Evolutionary conservation across 495 filamentous ascomycete genomes (phyloP), one percentile per base, ranked within the genome.

Genomic region (Eremomyces bilateralis): DNA sequence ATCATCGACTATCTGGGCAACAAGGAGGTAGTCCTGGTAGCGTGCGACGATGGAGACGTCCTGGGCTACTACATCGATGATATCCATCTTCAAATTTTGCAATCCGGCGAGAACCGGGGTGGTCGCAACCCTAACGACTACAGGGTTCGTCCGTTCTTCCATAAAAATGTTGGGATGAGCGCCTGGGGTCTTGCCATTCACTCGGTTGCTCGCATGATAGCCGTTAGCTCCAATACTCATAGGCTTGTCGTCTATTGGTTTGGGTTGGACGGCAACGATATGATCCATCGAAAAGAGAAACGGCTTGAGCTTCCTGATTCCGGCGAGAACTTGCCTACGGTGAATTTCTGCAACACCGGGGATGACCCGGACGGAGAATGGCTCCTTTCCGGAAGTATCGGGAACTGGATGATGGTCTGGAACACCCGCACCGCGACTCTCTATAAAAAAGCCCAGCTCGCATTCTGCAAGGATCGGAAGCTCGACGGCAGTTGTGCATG

Each of bases 151-250:
- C 61, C 71, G 0, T 77, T 84, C 49, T 80, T 90, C 37, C 65
- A 70, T 44, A 63, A 75, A 35, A 76, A 75, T 51, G 81, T 94
- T 15, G 67, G 62, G 1, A 53, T 48, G 18, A 84, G 78, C 39
- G 85, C 81, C 3, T 97, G 88, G 88, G 88, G 88, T 1, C 48
- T 97, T 22, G 79, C 85, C 4, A 65, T 88, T 11, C 85, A 95
- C 45, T 68, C 73, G 41, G 60, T 71, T 39, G 73, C 75, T 10
- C 64, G 82, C 2, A 52, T 93, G 24, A 67, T 97, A 35, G 88
- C 83, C 0, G 74, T 85, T 13, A 72, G 74, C 35, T 69, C 77
- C 0, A 95, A 97, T 46, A 64, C 44, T 2, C 40, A 61, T 18
- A 54, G 66, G 20, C 69, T 88, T 31, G 67, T 62, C 3, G 65